These are phyloP conservation scores for Vigna trinervia DNA, from an alignment of 306 rosid genomes.

Conservation along the genomic window DNA sequence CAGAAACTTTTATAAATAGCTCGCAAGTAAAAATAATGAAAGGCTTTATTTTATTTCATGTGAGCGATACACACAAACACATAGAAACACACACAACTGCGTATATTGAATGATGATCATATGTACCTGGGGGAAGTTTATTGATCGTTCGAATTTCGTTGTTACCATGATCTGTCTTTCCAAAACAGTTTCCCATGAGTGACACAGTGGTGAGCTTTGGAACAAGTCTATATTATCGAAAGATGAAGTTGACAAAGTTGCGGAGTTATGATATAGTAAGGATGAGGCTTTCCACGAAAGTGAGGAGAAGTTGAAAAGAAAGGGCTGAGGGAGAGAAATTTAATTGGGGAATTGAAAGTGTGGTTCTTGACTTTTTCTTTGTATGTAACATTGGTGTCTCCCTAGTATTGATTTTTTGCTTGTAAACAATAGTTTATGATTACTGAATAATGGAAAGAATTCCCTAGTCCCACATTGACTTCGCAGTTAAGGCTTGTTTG, in stretches of 20 bases:
- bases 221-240: background rate
- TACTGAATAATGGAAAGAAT: no score
- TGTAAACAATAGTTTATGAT: background rate
- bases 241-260: background rate
- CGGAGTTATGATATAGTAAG: background rate
- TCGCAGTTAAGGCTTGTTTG: no score
- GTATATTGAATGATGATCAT: background rate
- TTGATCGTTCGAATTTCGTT: background rate
- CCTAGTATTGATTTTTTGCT: slow-evolving; percentile 1
- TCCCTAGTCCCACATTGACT: background rate
- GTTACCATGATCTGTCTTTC: background rate
- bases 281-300: slow-evolving; percentile 25
- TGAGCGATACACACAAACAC: background rate
- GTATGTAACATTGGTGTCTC: background rate
- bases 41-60: background rate
- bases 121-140: slow-evolving; percentile 3
- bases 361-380: slow-evolving; percentile 27
- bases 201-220: background rate
- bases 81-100: no score
- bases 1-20: background rate
- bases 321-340: background rate
- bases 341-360: background rate
- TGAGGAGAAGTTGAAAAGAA: slow-evolving; percentile 40
- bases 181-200: slow-evolving; percentile 49
- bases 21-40: no score